Base-by-base conservation (phyloP, 2,329 filamentous ascomycete species). In the Trichocomaceae sp. region DNA sequence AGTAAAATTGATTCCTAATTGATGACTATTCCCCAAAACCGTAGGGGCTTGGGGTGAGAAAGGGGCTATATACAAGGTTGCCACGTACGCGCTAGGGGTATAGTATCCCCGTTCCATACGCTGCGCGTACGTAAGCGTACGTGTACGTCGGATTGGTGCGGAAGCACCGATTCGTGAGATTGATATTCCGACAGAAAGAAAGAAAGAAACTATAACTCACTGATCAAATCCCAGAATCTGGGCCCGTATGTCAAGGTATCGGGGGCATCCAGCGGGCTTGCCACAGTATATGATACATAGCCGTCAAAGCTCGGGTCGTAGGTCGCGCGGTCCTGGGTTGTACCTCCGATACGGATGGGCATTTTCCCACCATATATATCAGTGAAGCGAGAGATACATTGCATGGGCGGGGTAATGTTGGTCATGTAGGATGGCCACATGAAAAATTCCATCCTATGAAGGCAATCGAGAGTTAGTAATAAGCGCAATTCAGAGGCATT, bases 351-450 rank as follows among this genome's bases (percentile, higher is more conserved):
- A 33, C 45, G 45, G 22, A 47, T 47, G 23, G 45, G 45, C 26
- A 33, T 47, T 47, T 26, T 47, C 26, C 29, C 26, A 19, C 12
- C 22, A 47, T 47, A 47, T n/a, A 47, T 26, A 33, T 47, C 45
- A 6, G 45, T 29, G 45, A 47, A 29, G 45, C 45, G 45, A 33
- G 23, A 47, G 23, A 47, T 33, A 47, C 45, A 47, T 33, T 47
- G 45, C 45, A 47, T 47, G 15, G 45, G 45, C 3, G 45, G 45
- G 6, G 45, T 47, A 47, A 47, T 47, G 26, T 47, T 47, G 45
- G 45, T 47, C 45, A 47, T 26, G 45, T 47, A 47, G 22, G 45
- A 47, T 47, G 45, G 45, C 45, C 45, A 47, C 45, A 47, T 47
- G 22, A 47, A 47, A 33, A 47, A 47, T 47, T 47, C 45, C 45